phyloP scores from a whole-genome alignment of 805 yeast genomes.

The Komagataella pastoris region DNA sequence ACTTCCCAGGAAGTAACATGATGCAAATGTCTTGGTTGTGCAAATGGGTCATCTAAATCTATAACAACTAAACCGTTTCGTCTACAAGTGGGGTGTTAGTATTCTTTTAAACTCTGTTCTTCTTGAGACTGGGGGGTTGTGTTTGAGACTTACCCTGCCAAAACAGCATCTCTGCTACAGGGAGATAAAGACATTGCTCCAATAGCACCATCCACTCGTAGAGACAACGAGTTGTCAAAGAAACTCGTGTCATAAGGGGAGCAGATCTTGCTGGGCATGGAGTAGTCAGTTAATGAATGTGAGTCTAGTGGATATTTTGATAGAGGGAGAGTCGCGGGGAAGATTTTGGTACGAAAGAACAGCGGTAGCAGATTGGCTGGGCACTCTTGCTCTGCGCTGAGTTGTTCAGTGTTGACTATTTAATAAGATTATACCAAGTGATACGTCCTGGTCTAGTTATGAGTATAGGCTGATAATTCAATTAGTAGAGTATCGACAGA shows the following conservation, averaged over 20 bases:
- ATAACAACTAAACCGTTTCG: conserved; percentile 74
- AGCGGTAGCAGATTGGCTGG: neutral
- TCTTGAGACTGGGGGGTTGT: neutral
- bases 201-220: conserved; percentile 83
- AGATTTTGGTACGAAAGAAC: neutral
- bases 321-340: neutral
- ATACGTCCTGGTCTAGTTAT: too few relatives aligned
- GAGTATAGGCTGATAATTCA: too few relatives aligned
- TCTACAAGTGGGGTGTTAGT: conserved; percentile 10
- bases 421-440: too few relatives aligned
- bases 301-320: neutral
- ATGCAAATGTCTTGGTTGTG: conserved; percentile 88
- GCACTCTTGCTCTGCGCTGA: neutral
- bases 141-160: conserved; percentile 46
- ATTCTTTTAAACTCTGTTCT: neutral
- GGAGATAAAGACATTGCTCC: conserved; percentile 87
- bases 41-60: conserved; percentile 92
- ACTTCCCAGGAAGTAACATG: conserved; percentile 96
- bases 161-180: conserved; percentile 82
- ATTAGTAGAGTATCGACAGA: too few relatives aligned
- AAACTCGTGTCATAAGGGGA: conserved; percentile 36
- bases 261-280: neutral
- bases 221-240: conserved; percentile 69
- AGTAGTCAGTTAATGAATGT: neutral
- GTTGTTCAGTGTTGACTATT: too few relatives aligned